Base-by-base conservation (phyloP, 2,329 filamentous ascomycete species). In the Arthrobotrys megalospora region DNA sequence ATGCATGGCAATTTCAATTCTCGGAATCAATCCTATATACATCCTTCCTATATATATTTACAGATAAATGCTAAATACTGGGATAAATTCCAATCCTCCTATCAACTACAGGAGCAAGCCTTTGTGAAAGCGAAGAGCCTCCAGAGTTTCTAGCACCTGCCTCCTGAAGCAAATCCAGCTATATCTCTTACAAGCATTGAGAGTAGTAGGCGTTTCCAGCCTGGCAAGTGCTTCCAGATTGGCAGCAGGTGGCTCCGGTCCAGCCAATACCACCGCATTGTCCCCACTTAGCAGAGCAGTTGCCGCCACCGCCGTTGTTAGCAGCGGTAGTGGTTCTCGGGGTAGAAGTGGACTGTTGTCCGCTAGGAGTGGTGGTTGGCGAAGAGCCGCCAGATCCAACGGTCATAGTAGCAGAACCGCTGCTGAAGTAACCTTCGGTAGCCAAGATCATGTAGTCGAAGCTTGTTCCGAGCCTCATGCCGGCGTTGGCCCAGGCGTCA, bases 401-500 rank as follows among this genome's bases (percentile, higher is more conserved):
- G 63, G 85, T 88, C 76, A 88, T 88, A 58, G 81, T 83, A 48
- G 87, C 84, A 63, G 83, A 84, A 0, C 88, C 87, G 76, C 84
- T 85, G 83, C 87, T 88, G 77, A 84, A 83, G 82, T 88, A 88
- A 2, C 87, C 88, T 82, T 89, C 88, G 0, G 86, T 87, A 12
- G 88, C 88, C 19, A 89, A 83, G 77, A 89, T 88, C 84, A 87
- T 85, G 82, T 89, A 89, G 82, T 89, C 84, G 80, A 85, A 84
- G 45, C 80, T 84, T 32, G 73, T 38, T 1, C 88, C 88, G 10
- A 89, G 81, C 28, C 83, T 84, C 82, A 88, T 82, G 2, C 88
- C 88, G n/a, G 82, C 81, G 43, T 84, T 83, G 19, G 82, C 82
- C 88, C 88, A 89, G 6, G 87, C 87, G 80, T 87, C 84, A 80